These are phyloP conservation scores for Penicillium expansum DNA, from an alignment of 2,329 filamentous ascomycete genomes.

Conservation along the genomic window DNA sequence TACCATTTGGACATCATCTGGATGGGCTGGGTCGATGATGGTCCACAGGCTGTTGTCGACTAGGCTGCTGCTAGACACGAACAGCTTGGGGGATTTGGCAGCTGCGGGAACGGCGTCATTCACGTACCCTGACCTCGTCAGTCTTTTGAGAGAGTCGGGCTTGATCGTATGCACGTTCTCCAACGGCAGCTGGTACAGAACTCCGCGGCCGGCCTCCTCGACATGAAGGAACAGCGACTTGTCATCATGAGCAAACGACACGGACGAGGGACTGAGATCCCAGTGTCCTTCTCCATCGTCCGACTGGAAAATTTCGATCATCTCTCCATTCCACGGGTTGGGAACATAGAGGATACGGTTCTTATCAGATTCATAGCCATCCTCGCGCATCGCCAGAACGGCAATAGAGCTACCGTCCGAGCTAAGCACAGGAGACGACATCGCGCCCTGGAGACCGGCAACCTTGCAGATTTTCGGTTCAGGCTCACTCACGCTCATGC, in stretches of 20 bases:
- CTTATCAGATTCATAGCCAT: slow-evolving; percentile 50
- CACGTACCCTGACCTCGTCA: slow-evolving; percentile 44
- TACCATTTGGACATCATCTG: slow-evolving; percentile 31
- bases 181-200: slow-evolving; percentile 43
- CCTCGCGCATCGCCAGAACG: slow-evolving; percentile 44
- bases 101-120: slow-evolving; percentile 39
- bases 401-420: slow-evolving; percentile 45
- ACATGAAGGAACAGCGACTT: slow-evolving; percentile 42
- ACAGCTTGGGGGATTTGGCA: slow-evolving; percentile 36
- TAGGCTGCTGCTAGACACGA: slow-evolving; percentile 45
- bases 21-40: slow-evolving; percentile 38
- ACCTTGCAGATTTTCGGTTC: slow-evolving; percentile 35
- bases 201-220: slow-evolving; percentile 43
- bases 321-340: slow-evolving; percentile 41
- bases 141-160: slow-evolving; percentile 34
- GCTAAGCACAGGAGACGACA: slow-evolving; percentile 46
- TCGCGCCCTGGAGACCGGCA: slow-evolving; percentile 41
- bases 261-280: slow-evolving; percentile 41
- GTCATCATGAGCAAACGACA: slow-evolving; percentile 45
- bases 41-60: slow-evolving; percentile 47
- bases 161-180: slow-evolving; percentile 29
- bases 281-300: slow-evolving; percentile 41
- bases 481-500: slow-evolving; percentile 33
- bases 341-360: slow-evolving; percentile 46
- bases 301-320: slow-evolving; percentile 40